Base-by-base conservation (phyloP, 2,329 filamentous ascomycete genomes). In the Colletotrichum abscissum region DNA sequence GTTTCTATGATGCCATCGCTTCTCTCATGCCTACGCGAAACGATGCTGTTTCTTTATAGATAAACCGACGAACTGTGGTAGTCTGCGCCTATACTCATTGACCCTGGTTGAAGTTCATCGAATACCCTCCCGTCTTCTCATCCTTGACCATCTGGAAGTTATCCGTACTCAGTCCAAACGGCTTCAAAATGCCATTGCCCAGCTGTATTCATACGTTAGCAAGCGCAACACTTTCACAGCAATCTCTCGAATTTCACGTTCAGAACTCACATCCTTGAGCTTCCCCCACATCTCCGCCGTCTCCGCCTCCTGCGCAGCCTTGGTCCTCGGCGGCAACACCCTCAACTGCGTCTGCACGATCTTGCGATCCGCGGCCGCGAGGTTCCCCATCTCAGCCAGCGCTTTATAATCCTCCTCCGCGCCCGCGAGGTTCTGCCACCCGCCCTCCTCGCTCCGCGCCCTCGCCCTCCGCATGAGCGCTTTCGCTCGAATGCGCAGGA, bases 231-330 rank as follows among this genome's bases (percentile, higher is more conserved):
- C 30, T 30, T 9, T 30, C 2, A 30, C 30, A 30, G 30, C 30
- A 30, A 30, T 3, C 30, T 30, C 30, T 30, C 2, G 8, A 30
- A 30, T 30, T 9, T 30, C 30, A 30, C 2, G 28, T 46, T 46
- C 19, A 46, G 42, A n/a, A 86, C 89, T 84, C 76, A 91, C 90
- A 77, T 93, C 92, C 81, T 97, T 98, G 78, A 99, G 84, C 85
- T 98, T 98, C 22, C 93, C 94, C 95, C 98, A 97, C 95, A 98
- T 98, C 84, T 99, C 96, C 3, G 90, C 92, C 89, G 97, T 94
- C 83, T 99, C 97, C 77, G 89, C 89, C 79, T 98, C 93, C 83
- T 95, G 94, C 1, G 95, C 95, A 22, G 89, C 89, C 76, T 96
- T 94, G 63, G 95, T 89, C 74, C 88, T 88, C 1, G 88, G 85